Base-by-base conservation (phyloP, 2,329 filamentous ascomycete species). In the Scedosporium boydii region DNA sequence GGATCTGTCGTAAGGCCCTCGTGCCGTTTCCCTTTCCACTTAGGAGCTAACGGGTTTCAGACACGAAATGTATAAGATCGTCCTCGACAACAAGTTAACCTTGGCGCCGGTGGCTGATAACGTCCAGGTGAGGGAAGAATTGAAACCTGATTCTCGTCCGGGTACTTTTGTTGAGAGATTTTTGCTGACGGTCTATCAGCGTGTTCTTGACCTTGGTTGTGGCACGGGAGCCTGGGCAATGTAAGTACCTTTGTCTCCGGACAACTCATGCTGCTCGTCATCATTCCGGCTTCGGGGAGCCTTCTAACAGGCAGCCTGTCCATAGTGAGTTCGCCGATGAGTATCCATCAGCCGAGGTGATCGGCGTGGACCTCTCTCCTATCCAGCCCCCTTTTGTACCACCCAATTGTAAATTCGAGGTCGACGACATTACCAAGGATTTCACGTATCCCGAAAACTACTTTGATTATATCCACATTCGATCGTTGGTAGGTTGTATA, bases 341-440 rank as follows among this genome's bases (percentile, higher is more conserved):
- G 1, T 76, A 80, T 61, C 80, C 80, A 18, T 70, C 76, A 59
- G 77, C 72, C 51, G 75, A 70, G 73, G 82, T 73, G 3, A 77
- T 78, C 44, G 83, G 83, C 9, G 80, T 81, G 3, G 83, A 86
- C 66, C 74, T 86, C 1, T 84, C 81, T 12, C 82, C 83, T 0
- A 83, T 84, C 16, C 83, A 86, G 64, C 82, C 83, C 2, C 74
- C 74, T 16, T 82, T 75, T 70, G 79, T 87, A 0, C 84, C 85
- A 0, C 77, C 79, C 14, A 89, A 88, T 67, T 83, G 86, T 60
- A 80, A 81, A 64, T 89, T 88, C 63, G 78, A 87, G 62, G 79
- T 88, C 46, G 86, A 88, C 69, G 85, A 89, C 65, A 79, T 84
- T 38, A 82, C 83, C 64, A 76, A 72, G 18, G 70, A 75, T 4